phyloP scores from a whole-genome alignment of 139 green algal species.

The Auxenochlorella pyrenoidosa region DNA sequence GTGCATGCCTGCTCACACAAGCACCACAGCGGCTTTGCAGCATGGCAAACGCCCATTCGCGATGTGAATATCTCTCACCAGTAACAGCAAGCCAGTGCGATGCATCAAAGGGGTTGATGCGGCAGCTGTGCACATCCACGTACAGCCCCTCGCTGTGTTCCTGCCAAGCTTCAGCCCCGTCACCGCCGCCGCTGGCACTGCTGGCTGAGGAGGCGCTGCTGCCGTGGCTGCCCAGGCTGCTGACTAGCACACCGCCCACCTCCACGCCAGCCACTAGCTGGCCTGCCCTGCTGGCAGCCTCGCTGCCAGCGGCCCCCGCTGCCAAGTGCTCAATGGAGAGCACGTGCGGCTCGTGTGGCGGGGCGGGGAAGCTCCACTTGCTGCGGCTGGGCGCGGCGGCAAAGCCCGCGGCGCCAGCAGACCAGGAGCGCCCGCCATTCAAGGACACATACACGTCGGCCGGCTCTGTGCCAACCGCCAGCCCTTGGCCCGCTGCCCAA shows the following conservation, averaged over 20 bases:
- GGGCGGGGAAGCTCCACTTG: slow-evolving; percentile 23
- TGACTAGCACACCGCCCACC: slow-evolving; percentile 22
- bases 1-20: neutral
- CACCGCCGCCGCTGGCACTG: neutral
- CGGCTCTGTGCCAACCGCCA: slow-evolving; percentile 19
- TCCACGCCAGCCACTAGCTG: slow-evolving; percentile 20
- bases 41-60: too few relatives aligned
- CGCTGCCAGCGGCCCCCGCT: neutral
- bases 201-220: neutral
- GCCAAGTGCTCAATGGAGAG: slow-evolving; percentile 14
- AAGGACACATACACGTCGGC: slow-evolving; percentile 1
- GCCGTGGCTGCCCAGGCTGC: neutral
- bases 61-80: neutral
- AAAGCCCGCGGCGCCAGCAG: slow-evolving; percentile 3
- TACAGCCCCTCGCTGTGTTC: slow-evolving; percentile 19
- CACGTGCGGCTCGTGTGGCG: slow-evolving; percentile 23
- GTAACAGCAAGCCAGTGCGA: slow-evolving; percentile 24
- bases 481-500: neutral
- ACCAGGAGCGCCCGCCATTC: slow-evolving; percentile 18
- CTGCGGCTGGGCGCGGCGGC: neutral
- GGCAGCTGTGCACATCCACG: slow-evolving; percentile 16
- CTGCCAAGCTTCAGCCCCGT: neutral
- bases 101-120: slow-evolving; percentile 1
- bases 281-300: neutral
- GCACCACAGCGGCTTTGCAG: too few relatives aligned